phyloP scores from a whole-genome alignment of 257 asterid genomes.

The Nicotiana attenuata region DNA sequence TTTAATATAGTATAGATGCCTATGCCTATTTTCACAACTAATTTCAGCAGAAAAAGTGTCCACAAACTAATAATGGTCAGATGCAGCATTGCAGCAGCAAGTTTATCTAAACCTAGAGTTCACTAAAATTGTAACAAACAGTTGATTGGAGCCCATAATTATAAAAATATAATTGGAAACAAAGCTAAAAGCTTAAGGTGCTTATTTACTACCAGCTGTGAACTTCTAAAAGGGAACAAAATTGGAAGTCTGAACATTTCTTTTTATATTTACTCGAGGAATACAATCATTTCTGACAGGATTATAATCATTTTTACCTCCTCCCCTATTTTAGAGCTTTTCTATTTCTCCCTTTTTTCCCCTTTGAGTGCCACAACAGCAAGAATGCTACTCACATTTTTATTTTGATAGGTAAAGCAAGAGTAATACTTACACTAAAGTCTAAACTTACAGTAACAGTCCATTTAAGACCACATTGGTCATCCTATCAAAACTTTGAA shows the following conservation, averaged over 20 bases:
- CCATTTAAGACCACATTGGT: neutral
- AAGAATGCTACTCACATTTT: neutral
- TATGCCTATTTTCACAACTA: no score
- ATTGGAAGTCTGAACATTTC: neutral
- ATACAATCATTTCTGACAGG: neutral
- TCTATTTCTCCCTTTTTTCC: no score
- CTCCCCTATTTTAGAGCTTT: neutral
- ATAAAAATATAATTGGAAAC: no score
- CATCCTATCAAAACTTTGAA: neutral
- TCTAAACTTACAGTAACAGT: neutral
- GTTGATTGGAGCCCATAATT: no score
- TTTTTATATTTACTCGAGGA: neutral
- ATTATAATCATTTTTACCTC: neutral
- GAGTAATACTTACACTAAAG: neutral
- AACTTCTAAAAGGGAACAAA: neutral
- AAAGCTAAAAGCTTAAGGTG: no score
- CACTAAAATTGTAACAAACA: no score
- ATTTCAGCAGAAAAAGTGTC: no score
- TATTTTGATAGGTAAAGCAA: neutral
- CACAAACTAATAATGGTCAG: no score
- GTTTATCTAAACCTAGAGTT: no score
- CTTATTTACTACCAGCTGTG: neutral
- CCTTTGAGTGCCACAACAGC: neutral
- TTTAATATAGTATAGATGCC: no score
- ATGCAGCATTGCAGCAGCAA: no score